Evolutionary conservation across 768 basidiomycete species (phyloP), one percentile per base, ranked within the genome.

Genomic region (Strobilomyces confusus): DNA sequence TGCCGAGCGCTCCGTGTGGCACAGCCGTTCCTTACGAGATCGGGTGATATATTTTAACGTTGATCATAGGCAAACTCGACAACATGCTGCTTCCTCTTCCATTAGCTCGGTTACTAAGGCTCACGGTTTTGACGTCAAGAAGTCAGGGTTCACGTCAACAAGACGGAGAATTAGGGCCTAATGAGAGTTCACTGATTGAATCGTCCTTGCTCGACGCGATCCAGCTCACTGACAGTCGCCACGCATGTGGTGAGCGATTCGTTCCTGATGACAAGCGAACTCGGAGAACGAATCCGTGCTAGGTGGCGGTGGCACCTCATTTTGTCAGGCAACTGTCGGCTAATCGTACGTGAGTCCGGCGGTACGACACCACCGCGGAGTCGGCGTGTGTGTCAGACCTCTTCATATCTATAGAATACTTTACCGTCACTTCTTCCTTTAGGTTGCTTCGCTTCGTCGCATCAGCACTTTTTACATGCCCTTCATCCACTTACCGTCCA

Each of bases 401-500:
- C 25, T 52, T 58, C 50, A 51, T 56, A 57, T 53, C 58, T 49
- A 46, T 22, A 19, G 19, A 3, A 15, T 51, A 54, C 64, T 56
- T 46, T 42, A 34, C 22, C 52, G 32, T 47, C 32, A 17, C 32
- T 48, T 48, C 48, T 49, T 36, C 43, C 45, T 49, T 29, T 46
- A 46, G 46, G 40, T 55, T 30, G 29, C 38, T 42, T 47, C 44
- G 51, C 53, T 44, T 54, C 84, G 83, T 3, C 29, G 7, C 82
- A 44, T 25, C 29, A 43, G 20, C 54, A 23, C 45, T 50, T 63
- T 56, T 54, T 54, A 54, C 26, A 88, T 89, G 87, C 86, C 87
- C 45, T 83, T 73, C 72, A 77, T 89, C 64, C 83, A 88, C 64
- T 63, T 89, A 52, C 71, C 80, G 58, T 79, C 80, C 56, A 61